Conservation (phyloP, 2,329 filamentous ascomycete species). For the Fusarium ramigenum region DNA sequence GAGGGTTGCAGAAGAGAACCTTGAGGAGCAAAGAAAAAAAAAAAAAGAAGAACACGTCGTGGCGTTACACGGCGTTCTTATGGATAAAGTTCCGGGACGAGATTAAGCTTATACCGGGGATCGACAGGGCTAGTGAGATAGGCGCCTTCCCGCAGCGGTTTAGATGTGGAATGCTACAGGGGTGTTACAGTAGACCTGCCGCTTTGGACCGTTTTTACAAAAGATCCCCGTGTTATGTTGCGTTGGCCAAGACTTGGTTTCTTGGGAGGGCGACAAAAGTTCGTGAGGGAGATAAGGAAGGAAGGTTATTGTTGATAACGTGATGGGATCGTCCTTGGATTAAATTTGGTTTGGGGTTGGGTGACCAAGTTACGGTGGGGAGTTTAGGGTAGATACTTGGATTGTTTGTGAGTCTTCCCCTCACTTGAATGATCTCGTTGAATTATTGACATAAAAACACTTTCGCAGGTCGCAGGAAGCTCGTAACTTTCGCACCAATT, state of each 20-base stretch:
- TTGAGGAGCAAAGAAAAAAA: not conserved
- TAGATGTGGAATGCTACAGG: slow-evolving; percentile 14
- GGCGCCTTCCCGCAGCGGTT: slow-evolving; percentile 32
- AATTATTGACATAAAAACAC: too few relatives aligned
- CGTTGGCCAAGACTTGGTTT: slow-evolving; percentile 24
- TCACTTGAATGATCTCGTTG: too few relatives aligned
- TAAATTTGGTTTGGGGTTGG: fast-evolving
- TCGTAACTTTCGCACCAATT: too few relatives aligned
- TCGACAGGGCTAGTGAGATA: slow-evolving; percentile 2
- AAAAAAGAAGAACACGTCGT: too few relatives aligned
- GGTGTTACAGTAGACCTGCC: slow-evolving; percentile 20
- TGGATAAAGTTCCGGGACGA: not conserved
- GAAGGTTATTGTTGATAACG: not conserved
- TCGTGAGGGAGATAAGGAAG: not conserved
- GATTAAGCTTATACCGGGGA: slow-evolving; percentile 32
- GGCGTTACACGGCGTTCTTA: not conserved
- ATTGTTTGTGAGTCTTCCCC: too few relatives aligned
- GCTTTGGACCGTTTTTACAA: slow-evolving; percentile 26
- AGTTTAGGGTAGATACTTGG: too few relatives aligned
- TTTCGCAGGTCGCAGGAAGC: too few relatives aligned
- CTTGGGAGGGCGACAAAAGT: slow-evolving; percentile 31
- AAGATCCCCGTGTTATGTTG: slow-evolving; percentile 32
- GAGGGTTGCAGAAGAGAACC: not conserved
- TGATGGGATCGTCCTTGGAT: too few relatives aligned
- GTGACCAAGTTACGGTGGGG: too few relatives aligned